Evolutionary conservation across 75 land plant species (phyloP).

Genomic region (Chamaecyparis obtusa): DNA sequence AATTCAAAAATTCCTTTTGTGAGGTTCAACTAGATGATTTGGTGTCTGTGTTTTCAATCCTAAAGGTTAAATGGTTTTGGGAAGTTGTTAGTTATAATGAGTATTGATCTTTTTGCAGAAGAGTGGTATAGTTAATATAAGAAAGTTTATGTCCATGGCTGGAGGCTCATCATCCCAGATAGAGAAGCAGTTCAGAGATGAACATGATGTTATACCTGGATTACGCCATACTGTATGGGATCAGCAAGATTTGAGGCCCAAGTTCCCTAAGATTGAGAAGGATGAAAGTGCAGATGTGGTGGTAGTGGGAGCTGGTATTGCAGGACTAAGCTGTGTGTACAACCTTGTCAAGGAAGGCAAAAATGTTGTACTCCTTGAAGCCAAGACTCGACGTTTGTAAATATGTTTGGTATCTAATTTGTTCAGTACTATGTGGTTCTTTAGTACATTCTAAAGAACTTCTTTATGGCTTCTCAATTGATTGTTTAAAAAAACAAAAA

Average conservation of each 20-base stretch:
- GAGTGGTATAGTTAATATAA: background rate
- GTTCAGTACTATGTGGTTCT: background rate
- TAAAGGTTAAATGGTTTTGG: background rate
- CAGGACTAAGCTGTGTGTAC: slow-evolving; percentile 37
- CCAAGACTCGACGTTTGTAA: slow-evolving; percentile 24
- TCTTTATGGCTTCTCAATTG: background rate
- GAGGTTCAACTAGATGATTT: background rate
- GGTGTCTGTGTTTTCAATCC: background rate
- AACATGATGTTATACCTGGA: slow-evolving; percentile 20
- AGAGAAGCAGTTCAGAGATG: background rate
- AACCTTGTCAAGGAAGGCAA: slow-evolving; percentile 41
- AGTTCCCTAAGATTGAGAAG: slow-evolving; percentile 28
- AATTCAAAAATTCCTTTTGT: background rate
- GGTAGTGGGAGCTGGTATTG: slow-evolving; percentile 35
- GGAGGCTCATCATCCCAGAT: background rate
- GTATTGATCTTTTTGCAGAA: background rate
- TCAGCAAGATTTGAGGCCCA: slow-evolving; percentile 25
- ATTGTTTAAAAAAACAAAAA: background rate
- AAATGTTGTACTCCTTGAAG: slow-evolving; percentile 31
- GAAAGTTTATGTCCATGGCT: background rate
- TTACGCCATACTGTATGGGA: slow-evolving; percentile 37
- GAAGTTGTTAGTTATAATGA: background rate
- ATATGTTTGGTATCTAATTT: background rate
- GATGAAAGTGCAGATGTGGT: slow-evolving; percentile 36
- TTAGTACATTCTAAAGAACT: background rate